These are phyloP conservation scores for Colletotrichum endophyticum DNA, from an alignment of 2,329 filamentous ascomycete species.

Conservation along the genomic window DNA sequence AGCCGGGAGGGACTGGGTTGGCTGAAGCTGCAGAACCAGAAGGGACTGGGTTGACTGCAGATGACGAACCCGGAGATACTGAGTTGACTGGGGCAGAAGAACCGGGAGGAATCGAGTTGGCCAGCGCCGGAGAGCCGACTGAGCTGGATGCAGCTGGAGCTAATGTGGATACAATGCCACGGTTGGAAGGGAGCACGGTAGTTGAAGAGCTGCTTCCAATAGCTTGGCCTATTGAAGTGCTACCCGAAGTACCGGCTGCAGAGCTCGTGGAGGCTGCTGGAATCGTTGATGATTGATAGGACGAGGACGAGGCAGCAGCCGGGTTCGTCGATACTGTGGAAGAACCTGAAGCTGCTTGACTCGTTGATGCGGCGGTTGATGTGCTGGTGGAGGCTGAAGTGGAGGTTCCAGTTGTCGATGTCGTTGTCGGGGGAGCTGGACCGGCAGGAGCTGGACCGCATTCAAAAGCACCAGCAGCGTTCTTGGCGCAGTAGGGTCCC, in stretches of 20 bases:
- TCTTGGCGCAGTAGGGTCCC: not conserved
- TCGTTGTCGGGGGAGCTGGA: not conserved
- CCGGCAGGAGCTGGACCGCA: not conserved
- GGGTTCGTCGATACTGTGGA: not conserved
- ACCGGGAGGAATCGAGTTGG: not conserved
- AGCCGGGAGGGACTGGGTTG: not conserved
- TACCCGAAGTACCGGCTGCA: not conserved
- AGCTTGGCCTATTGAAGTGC: not conserved
- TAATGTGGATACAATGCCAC: not conserved
- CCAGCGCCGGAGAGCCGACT: not conserved
- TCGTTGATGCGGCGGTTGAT: not conserved
- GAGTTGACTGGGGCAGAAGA: not conserved
- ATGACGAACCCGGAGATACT: not conserved
- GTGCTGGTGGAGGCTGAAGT: not conserved
- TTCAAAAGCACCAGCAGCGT: not conserved
- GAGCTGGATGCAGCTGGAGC: not conserved
- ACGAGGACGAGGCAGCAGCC: not conserved
- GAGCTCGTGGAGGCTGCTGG: not conserved
- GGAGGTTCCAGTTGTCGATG: not conserved
- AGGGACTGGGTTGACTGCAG: not conserved
- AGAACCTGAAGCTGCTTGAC: not conserved
- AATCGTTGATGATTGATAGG: not conserved
- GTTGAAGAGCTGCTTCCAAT: not conserved
- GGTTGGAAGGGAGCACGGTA: not conserved
- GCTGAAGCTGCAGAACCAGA: not conserved